Evolutionary conservation across 495 filamentous ascomycete species (phyloP).

Genomic region (Venustampulla echinocandica): DNA sequence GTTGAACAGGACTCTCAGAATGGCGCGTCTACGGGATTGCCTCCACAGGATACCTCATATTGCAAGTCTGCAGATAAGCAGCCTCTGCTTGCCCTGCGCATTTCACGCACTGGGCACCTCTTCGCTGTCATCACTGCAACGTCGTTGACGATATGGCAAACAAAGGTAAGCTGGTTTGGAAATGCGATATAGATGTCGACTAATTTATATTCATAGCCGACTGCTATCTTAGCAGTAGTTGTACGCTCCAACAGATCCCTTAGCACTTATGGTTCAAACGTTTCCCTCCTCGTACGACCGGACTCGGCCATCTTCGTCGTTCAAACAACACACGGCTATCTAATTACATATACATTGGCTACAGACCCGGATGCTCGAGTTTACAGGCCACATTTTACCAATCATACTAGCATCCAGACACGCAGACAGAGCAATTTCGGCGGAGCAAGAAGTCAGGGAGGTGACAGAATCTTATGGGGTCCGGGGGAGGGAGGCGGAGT

Average conservation of each 20-base stretch:
- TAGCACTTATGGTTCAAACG: slow-evolving; percentile 74
- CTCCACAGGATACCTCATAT: slow-evolving; percentile 12
- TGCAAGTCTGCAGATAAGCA: slow-evolving; percentile 32
- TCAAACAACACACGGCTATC: slow-evolving; percentile 78
- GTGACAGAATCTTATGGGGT: slow-evolving; percentile 48
- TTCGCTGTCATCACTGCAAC: slow-evolving; percentile 83
- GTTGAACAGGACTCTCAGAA: slow-evolving; percentile 40
- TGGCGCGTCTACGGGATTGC: slow-evolving; percentile 5
- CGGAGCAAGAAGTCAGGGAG: slow-evolving; percentile 45
- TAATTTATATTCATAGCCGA: slow-evolving; percentile 52
- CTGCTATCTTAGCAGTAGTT: slow-evolving; percentile 76
- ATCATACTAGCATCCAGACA: slow-evolving; percentile 53
- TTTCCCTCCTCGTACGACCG: slow-evolving; percentile 75
- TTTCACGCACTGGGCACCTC: slow-evolving; percentile 73
- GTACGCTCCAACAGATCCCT: slow-evolving; percentile 72
- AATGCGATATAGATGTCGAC: slow-evolving; percentile 18
- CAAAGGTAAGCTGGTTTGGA: slow-evolving; percentile 54
- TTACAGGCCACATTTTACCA: slow-evolving; percentile 71
- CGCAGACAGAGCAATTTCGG: slow-evolving; percentile 64
- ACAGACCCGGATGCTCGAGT: slow-evolving; percentile 73
- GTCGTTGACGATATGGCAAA: slow-evolving; percentile 88
- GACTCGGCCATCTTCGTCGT: slow-evolving; percentile 87
- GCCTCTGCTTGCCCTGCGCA: slow-evolving; percentile 62
- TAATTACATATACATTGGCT: slow-evolving; percentile 92
- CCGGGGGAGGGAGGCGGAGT: slow-evolving; percentile 72